A percentile compares a stretch with the other conserved stretches of the same genome.
Conservation (phyloP, 2,329 filamentous ascomycete genomes). For the Colletotrichum neosansevieriae region DNA sequence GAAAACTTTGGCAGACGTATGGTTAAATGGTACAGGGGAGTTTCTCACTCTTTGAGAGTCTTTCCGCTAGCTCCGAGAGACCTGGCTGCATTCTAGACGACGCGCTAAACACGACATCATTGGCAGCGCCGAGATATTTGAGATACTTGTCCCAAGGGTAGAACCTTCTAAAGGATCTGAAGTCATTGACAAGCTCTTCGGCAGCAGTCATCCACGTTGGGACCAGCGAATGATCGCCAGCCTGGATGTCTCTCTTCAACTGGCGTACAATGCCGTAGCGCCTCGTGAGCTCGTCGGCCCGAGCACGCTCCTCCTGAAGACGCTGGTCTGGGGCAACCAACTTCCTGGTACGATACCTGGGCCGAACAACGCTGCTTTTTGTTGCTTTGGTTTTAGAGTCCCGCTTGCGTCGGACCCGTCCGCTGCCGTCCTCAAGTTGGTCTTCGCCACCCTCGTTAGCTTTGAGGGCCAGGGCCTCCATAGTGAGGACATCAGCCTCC, state of each 20-base stretch:
- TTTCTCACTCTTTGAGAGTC: conserved; percentile 65
- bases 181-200: conserved; percentile 71
- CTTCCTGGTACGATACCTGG: conserved; percentile 60
- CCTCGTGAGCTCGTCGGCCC: conserved; percentile 52
- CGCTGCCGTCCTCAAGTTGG: neutral
- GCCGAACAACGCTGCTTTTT: conserved; percentile 46
- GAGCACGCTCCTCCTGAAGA: conserved; percentile 58
- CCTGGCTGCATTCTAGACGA: conserved; percentile 39
- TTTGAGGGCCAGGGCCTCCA: conserved; percentile 77
- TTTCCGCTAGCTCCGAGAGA: conserved; percentile 62
- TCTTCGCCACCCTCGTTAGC: conserved; percentile 56
- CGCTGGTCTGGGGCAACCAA: conserved; percentile 59
- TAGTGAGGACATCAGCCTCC: conserved; percentile 81
- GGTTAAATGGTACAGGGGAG: neutral
- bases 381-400: conserved; percentile 19
- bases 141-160: conserved; percentile 77
- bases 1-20: too few species aligned
- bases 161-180: conserved; percentile 72
- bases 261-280: conserved; percentile 60
- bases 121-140: conserved; percentile 62
- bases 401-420: conserved; percentile 23
- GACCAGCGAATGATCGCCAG: conserved; percentile 58
- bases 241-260: conserved; percentile 56
- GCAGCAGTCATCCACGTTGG: conserved; percentile 69
- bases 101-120: conserved; percentile 40